Evolutionary conservation across 179 eudicot genomes (phyloP).

Genomic region (Nepenthes alata): DNA sequence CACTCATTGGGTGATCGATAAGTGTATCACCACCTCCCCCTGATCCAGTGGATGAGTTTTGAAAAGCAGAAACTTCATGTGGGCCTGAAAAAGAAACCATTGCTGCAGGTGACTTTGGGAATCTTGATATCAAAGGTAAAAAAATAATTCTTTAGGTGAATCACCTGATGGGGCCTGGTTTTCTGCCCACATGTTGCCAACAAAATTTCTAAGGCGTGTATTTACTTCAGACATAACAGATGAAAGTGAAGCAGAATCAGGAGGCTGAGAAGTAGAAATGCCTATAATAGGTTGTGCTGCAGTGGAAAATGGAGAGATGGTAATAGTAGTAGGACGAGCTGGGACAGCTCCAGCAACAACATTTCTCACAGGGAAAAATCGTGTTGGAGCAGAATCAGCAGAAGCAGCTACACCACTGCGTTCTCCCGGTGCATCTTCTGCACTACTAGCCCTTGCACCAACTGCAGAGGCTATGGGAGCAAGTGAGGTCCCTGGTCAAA

Average conservation of each 20-base stretch:
- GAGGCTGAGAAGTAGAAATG: slow-evolving; percentile 28
- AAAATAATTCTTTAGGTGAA: background rate
- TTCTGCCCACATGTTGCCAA: slow-evolving; percentile 27
- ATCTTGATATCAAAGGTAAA: background rate
- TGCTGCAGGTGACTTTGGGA: background rate
- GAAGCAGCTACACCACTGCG: slow-evolving; percentile 27
- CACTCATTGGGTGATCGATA: slow-evolving; percentile 10
- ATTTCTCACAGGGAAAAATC: slow-evolving; percentile 32
- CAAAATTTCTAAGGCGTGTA: slow-evolving; percentile 34
- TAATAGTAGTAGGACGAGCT: slow-evolving; percentile 26
- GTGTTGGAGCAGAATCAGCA: slow-evolving; percentile 33
- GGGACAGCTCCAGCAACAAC: slow-evolving; percentile 41
- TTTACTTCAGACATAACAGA: slow-evolving; percentile 35
- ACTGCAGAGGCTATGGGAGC: slow-evolving; percentile 42
- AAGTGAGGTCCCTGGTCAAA: slow-evolving; percentile 25
- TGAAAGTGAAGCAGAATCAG: slow-evolving; percentile 29
- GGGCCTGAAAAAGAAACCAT: slow-evolving; percentile 22
- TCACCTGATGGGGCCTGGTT: slow-evolving; percentile 37
- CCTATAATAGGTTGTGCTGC: slow-evolving; percentile 27
- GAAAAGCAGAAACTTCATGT: slow-evolving; percentile 25
- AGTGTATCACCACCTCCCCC: slow-evolving; percentile 19
- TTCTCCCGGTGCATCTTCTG: slow-evolving; percentile 47
- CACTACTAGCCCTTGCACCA: slow-evolving; percentile 48
- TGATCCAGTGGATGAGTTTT: slow-evolving; percentile 23
- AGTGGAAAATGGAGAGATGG: slow-evolving; percentile 32